Evolutionary conservation across 345 rosid species (phyloP).

Genomic region (Erodium maritimum): DNA sequence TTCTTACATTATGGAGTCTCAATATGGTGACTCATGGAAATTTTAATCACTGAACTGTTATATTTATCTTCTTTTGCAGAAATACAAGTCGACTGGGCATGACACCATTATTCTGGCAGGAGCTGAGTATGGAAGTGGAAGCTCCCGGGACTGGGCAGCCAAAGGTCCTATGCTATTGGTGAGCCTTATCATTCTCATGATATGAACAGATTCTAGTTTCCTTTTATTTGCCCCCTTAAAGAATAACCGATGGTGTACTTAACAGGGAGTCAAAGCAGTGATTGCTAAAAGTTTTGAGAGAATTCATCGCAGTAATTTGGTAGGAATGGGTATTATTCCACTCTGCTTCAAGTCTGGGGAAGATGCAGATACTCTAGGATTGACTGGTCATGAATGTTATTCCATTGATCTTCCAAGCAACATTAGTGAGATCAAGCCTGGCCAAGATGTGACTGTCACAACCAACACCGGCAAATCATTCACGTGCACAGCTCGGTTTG

Average conservation of each 20-base stretch:
- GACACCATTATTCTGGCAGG: constrained; percentile 89
- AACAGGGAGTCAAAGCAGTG: constrained; percentile 94
- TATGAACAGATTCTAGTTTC: neutral
- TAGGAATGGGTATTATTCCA: constrained; percentile 96
- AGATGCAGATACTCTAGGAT: constrained; percentile 79
- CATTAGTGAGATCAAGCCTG: constrained; percentile 68
- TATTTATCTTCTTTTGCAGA: constrained; percentile 30
- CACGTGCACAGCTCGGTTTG: constrained; percentile 85
- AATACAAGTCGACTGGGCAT: constrained; percentile 61
- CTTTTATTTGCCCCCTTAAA: neutral
- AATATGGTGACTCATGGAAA: neutral
- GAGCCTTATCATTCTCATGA: constrained; percentile 4
- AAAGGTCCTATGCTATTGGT: constrained; percentile 98
- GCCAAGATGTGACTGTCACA: constrained; percentile 84
- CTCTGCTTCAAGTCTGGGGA: constrained; percentile 89
- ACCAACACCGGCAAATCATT: constrained; percentile 79
- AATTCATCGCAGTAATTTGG: constrained; percentile 94
- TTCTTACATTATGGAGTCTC: neutral
- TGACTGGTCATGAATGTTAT: constrained; percentile 86
- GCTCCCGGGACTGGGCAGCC: constrained; percentile 99
- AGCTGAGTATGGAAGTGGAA: constrained; percentile 98
- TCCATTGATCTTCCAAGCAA: constrained; percentile 72
- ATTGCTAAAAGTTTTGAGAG: constrained; percentile 97
- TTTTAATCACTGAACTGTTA: neutral
- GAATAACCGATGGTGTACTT: constrained; percentile 8